These are phyloP conservation scores for Blastobotrys capitulatus DNA, from an alignment of 1,139 yeast genomes.

Conservation along the genomic window DNA sequence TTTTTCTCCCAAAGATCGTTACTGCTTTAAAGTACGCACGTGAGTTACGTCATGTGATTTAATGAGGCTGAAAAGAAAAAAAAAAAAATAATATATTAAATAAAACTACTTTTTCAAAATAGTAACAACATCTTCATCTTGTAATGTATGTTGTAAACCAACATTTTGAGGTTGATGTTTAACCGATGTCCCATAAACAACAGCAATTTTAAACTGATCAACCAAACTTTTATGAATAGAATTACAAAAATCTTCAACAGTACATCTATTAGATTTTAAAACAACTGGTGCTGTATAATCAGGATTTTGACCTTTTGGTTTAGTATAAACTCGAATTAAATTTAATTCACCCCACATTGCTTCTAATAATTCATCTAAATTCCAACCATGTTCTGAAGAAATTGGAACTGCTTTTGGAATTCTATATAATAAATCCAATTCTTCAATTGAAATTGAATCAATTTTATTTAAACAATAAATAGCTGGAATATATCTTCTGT, in stretches of 20 bases:
- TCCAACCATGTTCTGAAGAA: slow-evolving; percentile 95
- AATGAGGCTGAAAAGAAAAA: too few species aligned
- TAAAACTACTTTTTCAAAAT: slow-evolving; percentile 66
- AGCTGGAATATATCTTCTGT: slow-evolving; percentile 92
- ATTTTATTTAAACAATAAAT: slow-evolving; percentile 90
- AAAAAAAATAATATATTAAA: too few species aligned
- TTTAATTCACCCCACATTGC: slow-evolving; percentile 91
- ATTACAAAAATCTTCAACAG: slow-evolving; percentile 95
- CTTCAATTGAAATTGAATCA: slow-evolving; percentile 91
- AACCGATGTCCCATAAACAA: slow-evolving; percentile 87
- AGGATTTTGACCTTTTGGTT: slow-evolving; percentile 91
- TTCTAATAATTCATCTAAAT: slow-evolving; percentile 86
- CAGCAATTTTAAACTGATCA: slow-evolving; percentile 86
- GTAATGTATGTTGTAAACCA: slow-evolving; percentile 73
- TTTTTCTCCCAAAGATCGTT: too few species aligned
- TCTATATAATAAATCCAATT: slow-evolving; percentile 78
- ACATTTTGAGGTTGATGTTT: slow-evolving; percentile 98
- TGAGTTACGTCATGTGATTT: too few species aligned
- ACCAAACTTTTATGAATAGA: slow-evolving; percentile 92
- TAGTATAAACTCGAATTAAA: slow-evolving; percentile 91
- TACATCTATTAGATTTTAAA: slow-evolving; percentile 68
- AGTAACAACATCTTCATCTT: slow-evolving; percentile 96
- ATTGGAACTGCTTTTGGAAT: slow-evolving; percentile 97
- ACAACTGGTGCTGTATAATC: slow-evolving; percentile 96
- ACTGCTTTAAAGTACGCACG: too few species aligned